Conservation (phyloP, 2,329 filamentous ascomycete species). For the Colletotrichum sp. region DNA sequence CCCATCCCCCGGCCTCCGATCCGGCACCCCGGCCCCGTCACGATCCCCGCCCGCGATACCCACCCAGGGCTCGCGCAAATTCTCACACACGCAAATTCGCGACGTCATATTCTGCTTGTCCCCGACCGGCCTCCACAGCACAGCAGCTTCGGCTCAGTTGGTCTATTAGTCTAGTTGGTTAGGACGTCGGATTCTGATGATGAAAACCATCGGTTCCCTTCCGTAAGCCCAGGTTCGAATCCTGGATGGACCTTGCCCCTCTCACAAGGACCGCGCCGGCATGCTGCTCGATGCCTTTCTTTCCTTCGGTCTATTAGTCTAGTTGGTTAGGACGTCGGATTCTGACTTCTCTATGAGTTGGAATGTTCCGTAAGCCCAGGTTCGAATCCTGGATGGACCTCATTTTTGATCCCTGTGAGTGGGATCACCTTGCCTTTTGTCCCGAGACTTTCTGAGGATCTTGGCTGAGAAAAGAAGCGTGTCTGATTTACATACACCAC, state of each 20-base stretch:
- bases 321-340: slow-evolving; percentile 19
- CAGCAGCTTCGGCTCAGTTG: not conserved
- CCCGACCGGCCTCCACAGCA: rapidly evolving
- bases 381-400: slow-evolving; percentile 20
- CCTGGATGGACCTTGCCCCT: slow-evolving; percentile 16
- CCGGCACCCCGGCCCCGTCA: not conserved
- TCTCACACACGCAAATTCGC: not conserved
- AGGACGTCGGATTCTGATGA: slow-evolving; percentile 22
- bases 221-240: slow-evolving; percentile 22
- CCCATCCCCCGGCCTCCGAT: not conserved
- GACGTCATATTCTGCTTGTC: not conserved
- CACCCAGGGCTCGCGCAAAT: slow-evolving; percentile 3
- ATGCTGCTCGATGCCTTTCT: not conserved
- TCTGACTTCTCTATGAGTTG: not conserved
- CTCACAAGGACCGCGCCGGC: not conserved
- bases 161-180: slow-evolving; percentile 23
- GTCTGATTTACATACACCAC: not conserved
- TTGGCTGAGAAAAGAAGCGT: not conserved
- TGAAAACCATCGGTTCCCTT: not conserved
- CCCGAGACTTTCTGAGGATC: not conserved
- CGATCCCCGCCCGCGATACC: not conserved
- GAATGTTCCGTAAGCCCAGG: slow-evolving; percentile 13
- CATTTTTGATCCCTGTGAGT: not conserved
- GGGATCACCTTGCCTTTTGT: not conserved
- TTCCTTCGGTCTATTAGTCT: slow-evolving; percentile 18